These are phyloP conservation scores for Thermomucor indicae-seudaticae DNA, from an alignment of 371 early-diverging fungal genomes.

Conservation along the genomic window DNA sequence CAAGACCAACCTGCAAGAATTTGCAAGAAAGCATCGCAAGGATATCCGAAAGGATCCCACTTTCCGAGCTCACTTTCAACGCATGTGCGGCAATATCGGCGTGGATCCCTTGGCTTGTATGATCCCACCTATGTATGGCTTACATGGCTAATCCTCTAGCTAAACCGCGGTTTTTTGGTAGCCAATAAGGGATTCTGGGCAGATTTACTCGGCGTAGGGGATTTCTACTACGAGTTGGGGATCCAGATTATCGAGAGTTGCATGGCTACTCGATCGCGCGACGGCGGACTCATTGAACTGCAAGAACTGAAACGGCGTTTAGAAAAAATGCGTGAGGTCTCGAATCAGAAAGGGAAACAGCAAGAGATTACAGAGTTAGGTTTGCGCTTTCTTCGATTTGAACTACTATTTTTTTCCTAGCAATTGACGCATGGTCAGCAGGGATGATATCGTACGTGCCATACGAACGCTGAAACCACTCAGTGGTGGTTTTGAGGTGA, in stretches of 20 bases:
- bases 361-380: slow-evolving; percentile 37
- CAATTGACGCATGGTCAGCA: slow-evolving; percentile 1
- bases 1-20: slow-evolving; percentile 77
- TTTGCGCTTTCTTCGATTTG: no score
- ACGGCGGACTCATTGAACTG: slow-evolving; percentile 90
- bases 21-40: slow-evolving; percentile 81
- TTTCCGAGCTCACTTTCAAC: slow-evolving; percentile 89
- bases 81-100: slow-evolving; percentile 91
- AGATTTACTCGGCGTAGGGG: slow-evolving; percentile 92
- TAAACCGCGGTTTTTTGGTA: slow-evolving; percentile 18
- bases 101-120: slow-evolving; percentile 94
- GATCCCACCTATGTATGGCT: neutral
- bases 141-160: no score
- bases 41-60: slow-evolving; percentile 86
- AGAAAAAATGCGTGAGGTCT: slow-evolving; percentile 62
- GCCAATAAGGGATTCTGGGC: slow-evolving; percentile 96
- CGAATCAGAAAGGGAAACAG: slow-evolving; percentile 28
- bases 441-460: slow-evolving; percentile 83
- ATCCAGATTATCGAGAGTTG: slow-evolving; percentile 91
- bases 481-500: slow-evolving; percentile 81
- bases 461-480: slow-evolving; percentile 83
- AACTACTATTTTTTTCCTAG: neutral
- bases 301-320: slow-evolving; percentile 70
- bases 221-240: slow-evolving; percentile 95
- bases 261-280: slow-evolving; percentile 72